Evolutionary conservation across 768 basidiomycete genomes (phyloP).

Genomic region (Omphalotus guepiniiformis): DNA sequence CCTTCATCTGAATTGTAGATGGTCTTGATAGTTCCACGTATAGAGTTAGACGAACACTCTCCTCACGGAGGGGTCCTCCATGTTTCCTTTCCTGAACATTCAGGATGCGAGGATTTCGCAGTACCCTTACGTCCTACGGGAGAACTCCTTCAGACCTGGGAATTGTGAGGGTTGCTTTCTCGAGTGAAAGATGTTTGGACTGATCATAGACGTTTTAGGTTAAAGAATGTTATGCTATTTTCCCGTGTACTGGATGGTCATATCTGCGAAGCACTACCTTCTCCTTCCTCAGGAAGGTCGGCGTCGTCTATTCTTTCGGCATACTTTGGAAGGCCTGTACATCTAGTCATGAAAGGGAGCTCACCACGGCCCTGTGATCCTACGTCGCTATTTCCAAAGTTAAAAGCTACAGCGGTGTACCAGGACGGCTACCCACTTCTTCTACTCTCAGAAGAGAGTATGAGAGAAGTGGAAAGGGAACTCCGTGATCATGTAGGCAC

Average conservation of each 20-base stretch:
- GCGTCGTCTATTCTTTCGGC: conserved; percentile 55
- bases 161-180: conserved; percentile 38
- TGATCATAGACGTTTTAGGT: conserved; percentile 37
- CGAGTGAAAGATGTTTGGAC: background rate
- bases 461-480: conserved; percentile 45
- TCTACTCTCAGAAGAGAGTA: conserved; percentile 64
- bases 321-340: conserved; percentile 58
- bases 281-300: conserved; percentile 27
- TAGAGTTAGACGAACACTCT: conserved; percentile 41
- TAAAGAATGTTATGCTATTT: conserved; percentile 53
- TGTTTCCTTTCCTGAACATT: conserved; percentile 57
- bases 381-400: conserved; percentile 51
- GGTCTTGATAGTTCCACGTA: conserved; percentile 58
- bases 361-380: conserved; percentile 44
- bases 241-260: conserved; percentile 55
- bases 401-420: conserved; percentile 52
- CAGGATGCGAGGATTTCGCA: conserved; percentile 52
- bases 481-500: conserved; percentile 42
- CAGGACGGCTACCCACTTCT: conserved; percentile 74
- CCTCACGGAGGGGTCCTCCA: conserved; percentile 45
- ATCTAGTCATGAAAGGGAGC: conserved; percentile 67
- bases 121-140: conserved; percentile 54
- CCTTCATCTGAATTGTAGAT: conserved; percentile 39
- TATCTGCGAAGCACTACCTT: conserved; percentile 45
- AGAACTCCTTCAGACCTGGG: conserved; percentile 49